Conservation (phyloP, 2,329 filamentous ascomycete genomes). For the Pseudonectria foliicola region DNA sequence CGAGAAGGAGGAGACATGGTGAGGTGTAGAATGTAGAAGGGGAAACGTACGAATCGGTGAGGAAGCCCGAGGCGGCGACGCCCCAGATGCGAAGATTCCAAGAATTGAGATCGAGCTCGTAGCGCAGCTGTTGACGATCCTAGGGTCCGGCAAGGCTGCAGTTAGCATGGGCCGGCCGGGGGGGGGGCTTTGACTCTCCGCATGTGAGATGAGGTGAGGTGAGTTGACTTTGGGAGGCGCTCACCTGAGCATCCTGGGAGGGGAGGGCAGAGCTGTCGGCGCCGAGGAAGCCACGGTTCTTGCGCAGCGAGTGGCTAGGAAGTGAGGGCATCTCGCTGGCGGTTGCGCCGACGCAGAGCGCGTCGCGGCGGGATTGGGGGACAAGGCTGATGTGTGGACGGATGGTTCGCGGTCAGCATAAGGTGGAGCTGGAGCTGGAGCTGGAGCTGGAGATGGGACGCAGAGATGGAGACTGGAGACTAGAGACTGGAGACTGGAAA, state of each 20-base stretch:
- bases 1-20: neutral
- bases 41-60: constrained; percentile 43
- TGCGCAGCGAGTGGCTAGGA: constrained; percentile 22
- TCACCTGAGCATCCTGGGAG: constrained; percentile 41
- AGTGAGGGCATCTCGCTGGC: constrained; percentile 21
- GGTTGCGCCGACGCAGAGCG: too few relatives aligned
- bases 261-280: constrained; percentile 43
- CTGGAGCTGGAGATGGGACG: too few relatives aligned
- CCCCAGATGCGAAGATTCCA: constrained; percentile 50
- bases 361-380: too few relatives aligned
- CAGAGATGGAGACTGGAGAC: too few relatives aligned
- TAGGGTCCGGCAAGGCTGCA: constrained; percentile 16
- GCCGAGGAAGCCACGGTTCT: constrained; percentile 45
- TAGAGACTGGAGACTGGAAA: too few relatives aligned
- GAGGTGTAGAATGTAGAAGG: neutral
- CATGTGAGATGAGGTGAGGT: constrained; percentile 1
- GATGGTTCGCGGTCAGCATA: too few relatives aligned
- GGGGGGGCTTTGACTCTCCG: too few relatives aligned
- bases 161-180: constrained; percentile 8
- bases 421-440: too few relatives aligned
- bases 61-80: constrained; percentile 47
- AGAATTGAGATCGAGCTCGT: constrained; percentile 46
- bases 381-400: too few relatives aligned
- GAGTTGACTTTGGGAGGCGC: constrained; percentile 12
- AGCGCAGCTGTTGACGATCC: constrained; percentile 45